Evolutionary conservation across 169 alveolate genomes (phyloP).

Genomic region (Cryptosporidium parvum): DNA sequence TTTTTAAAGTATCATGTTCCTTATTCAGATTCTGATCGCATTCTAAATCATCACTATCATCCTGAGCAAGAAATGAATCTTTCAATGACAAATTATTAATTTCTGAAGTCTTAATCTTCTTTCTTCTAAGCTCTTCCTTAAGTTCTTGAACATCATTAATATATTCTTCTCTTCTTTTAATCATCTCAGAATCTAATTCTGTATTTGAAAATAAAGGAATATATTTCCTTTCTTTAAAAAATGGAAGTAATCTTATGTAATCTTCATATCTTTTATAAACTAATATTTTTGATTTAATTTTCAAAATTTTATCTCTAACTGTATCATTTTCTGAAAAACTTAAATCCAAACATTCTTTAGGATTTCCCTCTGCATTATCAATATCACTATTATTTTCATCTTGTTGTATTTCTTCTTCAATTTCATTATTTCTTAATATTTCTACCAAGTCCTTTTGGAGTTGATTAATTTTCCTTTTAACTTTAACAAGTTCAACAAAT

Average conservation of each 20-base stretch:
- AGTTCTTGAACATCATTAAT: slow-evolving; percentile 54
- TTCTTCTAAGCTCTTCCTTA: slow-evolving; percentile 50
- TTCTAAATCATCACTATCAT: not conserved
- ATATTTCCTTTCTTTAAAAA: slow-evolving; percentile 42
- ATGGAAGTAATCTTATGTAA: slow-evolving; percentile 43
- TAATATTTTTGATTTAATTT: slow-evolving; percentile 7
- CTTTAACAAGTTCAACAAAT: slow-evolving; percentile 65
- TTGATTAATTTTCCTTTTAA: slow-evolving; percentile 44
- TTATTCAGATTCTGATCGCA: not conserved
- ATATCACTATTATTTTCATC: not conserved
- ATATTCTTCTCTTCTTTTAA: slow-evolving; percentile 5
- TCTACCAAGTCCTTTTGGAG: slow-evolving; percentile 21
- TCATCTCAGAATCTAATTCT: slow-evolving; percentile 20
- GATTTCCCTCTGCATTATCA: not conserved
- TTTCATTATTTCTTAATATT: not conserved
- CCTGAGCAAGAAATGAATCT: slow-evolving; percentile 36
- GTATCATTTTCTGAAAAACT: not conserved
- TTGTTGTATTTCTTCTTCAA: not conserved
- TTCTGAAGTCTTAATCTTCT: not conserved
- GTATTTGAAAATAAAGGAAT: slow-evolving; percentile 57
- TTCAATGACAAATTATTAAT: not conserved
- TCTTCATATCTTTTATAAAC: slow-evolving; percentile 31
- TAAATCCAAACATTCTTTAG: not conserved
- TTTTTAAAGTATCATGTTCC: not conserved
- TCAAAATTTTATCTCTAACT: not conserved